Evolutionary conservation across 2,329 filamentous ascomycete genomes (phyloP).

Genomic region (Ophiocordyceps camponoti-leonardi): DNA sequence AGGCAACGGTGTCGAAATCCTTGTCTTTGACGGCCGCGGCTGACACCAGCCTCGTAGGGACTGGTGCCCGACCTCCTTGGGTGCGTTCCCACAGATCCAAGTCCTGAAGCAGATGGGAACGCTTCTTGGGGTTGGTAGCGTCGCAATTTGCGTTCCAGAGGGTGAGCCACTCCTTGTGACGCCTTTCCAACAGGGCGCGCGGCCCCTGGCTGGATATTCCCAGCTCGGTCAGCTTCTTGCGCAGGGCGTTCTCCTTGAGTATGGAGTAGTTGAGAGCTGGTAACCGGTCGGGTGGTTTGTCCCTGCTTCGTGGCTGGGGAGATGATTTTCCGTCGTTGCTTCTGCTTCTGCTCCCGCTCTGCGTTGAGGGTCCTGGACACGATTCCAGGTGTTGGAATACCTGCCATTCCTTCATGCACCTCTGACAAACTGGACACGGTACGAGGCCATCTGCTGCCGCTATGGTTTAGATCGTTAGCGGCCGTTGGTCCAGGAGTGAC

Average conservation of each 20-base stretch:
- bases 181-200: constrained; percentile 52
- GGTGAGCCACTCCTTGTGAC: constrained; percentile 88
- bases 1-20: constrained; percentile 67
- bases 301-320: constrained; percentile 6
- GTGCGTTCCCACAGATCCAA: constrained; percentile 77
- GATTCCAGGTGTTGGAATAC: constrained; percentile 72
- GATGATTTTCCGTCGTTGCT: not conserved
- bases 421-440: constrained; percentile 65
- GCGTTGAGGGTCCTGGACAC: constrained; percentile 25
- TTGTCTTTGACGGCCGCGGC: constrained; percentile 53
- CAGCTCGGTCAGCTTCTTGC: constrained; percentile 66
- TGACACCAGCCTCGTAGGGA: constrained; percentile 16
- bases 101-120: constrained; percentile 57
- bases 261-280: constrained; percentile 75
- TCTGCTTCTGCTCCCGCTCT: not conserved
- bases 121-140: constrained; percentile 52
- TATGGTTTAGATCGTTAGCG: not conserved
- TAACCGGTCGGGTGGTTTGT: constrained; percentile 41
- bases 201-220: constrained; percentile 58
- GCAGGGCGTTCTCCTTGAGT: constrained; percentile 60
- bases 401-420: constrained; percentile 59
- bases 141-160: constrained; percentile 97
- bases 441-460: constrained; percentile 53
- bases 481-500: too few species aligned
- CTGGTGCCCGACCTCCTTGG: constrained; percentile 44